These are phyloP conservation scores for Antarctomyces pellizariae DNA, from an alignment of 495 filamentous ascomycete genomes.

Conservation along the genomic window DNA sequence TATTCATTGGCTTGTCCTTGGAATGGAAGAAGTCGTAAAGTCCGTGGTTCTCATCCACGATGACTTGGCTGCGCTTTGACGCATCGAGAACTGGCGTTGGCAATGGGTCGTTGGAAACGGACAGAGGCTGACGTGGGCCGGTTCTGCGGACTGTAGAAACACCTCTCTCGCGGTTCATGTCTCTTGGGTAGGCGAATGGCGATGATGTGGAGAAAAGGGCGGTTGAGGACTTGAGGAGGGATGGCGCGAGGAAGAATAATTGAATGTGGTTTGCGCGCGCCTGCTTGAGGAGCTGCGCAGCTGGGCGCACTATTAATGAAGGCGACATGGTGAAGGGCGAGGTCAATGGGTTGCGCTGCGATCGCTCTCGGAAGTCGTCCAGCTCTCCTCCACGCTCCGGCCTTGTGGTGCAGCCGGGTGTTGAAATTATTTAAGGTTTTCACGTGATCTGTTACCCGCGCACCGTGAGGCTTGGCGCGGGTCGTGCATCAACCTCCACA, in stretches of 20 bases:
- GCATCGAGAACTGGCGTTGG: slow-evolving; percentile 44
- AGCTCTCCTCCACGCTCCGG: too few species aligned
- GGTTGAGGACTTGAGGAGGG: slow-evolving; percentile 4
- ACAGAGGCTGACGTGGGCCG: slow-evolving; percentile 45
- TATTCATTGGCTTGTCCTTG: slow-evolving; percentile 34
- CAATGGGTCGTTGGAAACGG: slow-evolving; percentile 43
- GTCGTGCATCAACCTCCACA: slow-evolving; percentile 2
- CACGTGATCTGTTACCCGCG: background rate
- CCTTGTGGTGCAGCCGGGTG: slow-evolving; percentile 1
- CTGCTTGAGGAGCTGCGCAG: slow-evolving; percentile 9
- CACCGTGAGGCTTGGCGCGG: background rate
- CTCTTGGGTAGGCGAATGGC: slow-evolving; percentile 20
- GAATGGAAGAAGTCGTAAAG: slow-evolving; percentile 83
- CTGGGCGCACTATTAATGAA: slow-evolving; percentile 20
- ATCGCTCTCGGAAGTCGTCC: too few species aligned
- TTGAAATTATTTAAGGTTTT: background rate
- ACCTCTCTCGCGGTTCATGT: slow-evolving; percentile 48
- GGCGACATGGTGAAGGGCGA: slow-evolving; percentile 16
- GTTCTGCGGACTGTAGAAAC: slow-evolving; percentile 58
- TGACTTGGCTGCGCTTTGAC: slow-evolving; percentile 22
- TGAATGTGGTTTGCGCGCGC: slow-evolving; percentile 6
- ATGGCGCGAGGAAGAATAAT: slow-evolving; percentile 11
- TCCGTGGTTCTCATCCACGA: slow-evolving; percentile 52
- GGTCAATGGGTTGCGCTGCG: slow-evolving; percentile 3
- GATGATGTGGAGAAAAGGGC: slow-evolving; percentile 17